A percentile compares a stretch with the other conserved stretches of the same genome.
These are phyloP conservation scores for Pouteria campechiana DNA, from an alignment of 179 eudicot genomes.

Conservation along the genomic window DNA sequence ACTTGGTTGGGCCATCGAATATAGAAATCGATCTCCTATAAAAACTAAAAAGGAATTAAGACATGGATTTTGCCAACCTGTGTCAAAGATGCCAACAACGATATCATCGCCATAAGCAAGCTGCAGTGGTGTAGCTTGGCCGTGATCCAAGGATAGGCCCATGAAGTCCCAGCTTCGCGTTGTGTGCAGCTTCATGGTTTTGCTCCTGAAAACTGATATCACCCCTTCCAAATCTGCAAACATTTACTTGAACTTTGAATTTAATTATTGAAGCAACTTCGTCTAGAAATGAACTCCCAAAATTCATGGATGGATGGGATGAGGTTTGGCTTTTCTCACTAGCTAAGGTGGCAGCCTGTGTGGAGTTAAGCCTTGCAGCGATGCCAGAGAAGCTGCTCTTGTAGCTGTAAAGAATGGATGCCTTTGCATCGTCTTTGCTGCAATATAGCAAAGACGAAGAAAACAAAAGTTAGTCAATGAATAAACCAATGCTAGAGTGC, in stretches of 20 bases:
- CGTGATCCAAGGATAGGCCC: constrained; percentile 27
- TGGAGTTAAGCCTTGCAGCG: constrained; percentile 41
- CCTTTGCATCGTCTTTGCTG: constrained; percentile 39
- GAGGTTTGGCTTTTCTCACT: constrained; percentile 19
- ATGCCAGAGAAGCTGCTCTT: constrained; percentile 59
- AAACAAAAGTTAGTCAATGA: not conserved
- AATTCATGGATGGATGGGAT: not conserved
- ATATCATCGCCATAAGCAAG: constrained; percentile 25
- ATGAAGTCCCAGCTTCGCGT: constrained; percentile 87
- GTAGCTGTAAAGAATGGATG: constrained; percentile 53
- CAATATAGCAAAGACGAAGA: not conserved
- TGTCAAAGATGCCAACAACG: constrained; percentile 36
- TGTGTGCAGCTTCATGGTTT: constrained; percentile 36
- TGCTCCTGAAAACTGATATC: constrained; percentile 54
- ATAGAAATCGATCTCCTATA: too few relatives aligned
- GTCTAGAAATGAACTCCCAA: not conserved
- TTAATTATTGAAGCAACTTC: not conserved
- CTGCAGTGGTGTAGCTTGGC: constrained; percentile 20
- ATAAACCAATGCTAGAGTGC: not conserved
- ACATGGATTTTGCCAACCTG: too few relatives aligned
- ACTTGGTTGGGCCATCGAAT: too few relatives aligned
- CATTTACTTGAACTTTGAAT: not conserved
- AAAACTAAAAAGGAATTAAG: too few relatives aligned
- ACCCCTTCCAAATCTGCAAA: constrained; percentile 36
- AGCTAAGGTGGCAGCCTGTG: constrained; percentile 36